phyloP scores from a whole-genome alignment of 75 land plant species.

The Larix kaempferi region DNA sequence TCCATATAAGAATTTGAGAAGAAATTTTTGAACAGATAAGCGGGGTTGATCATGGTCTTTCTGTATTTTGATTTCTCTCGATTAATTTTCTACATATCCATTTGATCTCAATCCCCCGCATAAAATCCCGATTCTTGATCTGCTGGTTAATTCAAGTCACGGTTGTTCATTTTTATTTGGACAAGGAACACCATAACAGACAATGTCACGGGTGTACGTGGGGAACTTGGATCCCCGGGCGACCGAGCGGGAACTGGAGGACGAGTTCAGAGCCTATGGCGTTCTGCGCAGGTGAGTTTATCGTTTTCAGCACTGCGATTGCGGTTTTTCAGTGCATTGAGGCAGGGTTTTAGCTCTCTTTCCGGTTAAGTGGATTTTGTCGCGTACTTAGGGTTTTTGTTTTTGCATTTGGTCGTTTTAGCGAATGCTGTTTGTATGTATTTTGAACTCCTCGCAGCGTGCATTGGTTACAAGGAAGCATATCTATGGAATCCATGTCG shows the following conservation, averaged over 20 bases:
- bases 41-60: too few relatives aligned
- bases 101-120: too few relatives aligned
- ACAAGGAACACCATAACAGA: too few relatives aligned
- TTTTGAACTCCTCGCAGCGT: neutral
- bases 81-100: too few relatives aligned
- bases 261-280: constrained; percentile 72
- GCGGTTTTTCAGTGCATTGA: too few relatives aligned
- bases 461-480: neutral
- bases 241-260: constrained; percentile 80
- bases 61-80: too few relatives aligned
- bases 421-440: neutral
- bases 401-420: neutral
- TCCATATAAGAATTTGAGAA: too few relatives aligned
- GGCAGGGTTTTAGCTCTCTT: neutral
- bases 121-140: too few relatives aligned
- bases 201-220: constrained; percentile 79
- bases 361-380: neutral
- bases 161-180: too few relatives aligned
- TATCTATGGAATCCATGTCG: neutral
- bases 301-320: too few relatives aligned
- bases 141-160: too few relatives aligned
- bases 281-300: constrained; percentile 57
- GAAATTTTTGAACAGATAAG: too few relatives aligned
- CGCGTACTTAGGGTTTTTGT: neutral
- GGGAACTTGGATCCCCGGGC: constrained; percentile 79